phyloP scores from a whole-genome alignment of 78 protist species.

The Dictyostelium purpureum region DNA sequence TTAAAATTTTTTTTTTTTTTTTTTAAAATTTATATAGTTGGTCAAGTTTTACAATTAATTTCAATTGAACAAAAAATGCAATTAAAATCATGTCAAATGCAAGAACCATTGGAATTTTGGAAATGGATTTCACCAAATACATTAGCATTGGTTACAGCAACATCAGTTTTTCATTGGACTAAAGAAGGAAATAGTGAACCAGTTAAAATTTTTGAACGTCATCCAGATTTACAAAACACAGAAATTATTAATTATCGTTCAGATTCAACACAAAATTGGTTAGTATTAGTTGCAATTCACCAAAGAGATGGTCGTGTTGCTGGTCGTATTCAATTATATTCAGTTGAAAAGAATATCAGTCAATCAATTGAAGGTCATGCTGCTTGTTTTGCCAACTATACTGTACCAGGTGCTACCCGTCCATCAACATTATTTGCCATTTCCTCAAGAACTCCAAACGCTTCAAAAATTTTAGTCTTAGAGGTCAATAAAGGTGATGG shows the following conservation, averaged over 20 bases:
- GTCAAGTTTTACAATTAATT: conserved; percentile 94
- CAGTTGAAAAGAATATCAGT: conserved; percentile 90
- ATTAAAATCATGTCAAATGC: conserved; percentile 88
- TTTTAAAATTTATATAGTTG: conserved; percentile 66
- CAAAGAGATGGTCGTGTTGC: conserved; percentile 81
- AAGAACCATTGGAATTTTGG: conserved; percentile 96
- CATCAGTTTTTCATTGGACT: conserved; percentile 98
- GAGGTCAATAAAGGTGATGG: conserved; percentile 90
- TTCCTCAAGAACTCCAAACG: conserved; percentile 86
- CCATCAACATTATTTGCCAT: conserved; percentile 89
- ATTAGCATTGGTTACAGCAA: conserved; percentile 96
- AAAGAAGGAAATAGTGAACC: conserved; percentile 92
- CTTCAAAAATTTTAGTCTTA: conserved; percentile 87
- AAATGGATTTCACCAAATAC: conserved; percentile 93
- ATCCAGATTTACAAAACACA: conserved; percentile 78
- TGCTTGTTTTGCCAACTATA: conserved; percentile 91
- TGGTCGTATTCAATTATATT: conserved; percentile 96
- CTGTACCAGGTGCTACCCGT: conserved; percentile 81
- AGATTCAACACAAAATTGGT: conserved; percentile 92
- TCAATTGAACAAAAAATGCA: conserved; percentile 93
- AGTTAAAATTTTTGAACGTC: conserved; percentile 94
- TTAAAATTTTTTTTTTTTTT: not conserved
- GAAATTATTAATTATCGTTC: conserved; percentile 98
- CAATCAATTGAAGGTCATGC: conserved; percentile 98
- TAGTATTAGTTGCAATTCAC: conserved; percentile 92